phyloP scores from a whole-genome alignment of 306 rosid genomes.

The Purshia tridentata region DNA sequence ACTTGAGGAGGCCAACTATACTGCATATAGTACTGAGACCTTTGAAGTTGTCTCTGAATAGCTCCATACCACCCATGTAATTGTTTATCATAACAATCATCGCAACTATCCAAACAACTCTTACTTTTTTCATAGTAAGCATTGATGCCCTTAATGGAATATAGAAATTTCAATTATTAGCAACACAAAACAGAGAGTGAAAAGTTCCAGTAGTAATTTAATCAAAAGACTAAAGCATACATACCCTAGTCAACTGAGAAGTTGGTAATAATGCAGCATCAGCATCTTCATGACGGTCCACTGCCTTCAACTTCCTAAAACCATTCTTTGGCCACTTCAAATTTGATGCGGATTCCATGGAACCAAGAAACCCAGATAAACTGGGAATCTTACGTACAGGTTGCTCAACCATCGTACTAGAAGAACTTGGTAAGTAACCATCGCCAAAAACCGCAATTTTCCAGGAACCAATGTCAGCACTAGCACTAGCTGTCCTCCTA shows the following conservation, averaged over 20 bases:
- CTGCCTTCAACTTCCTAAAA: constrained; percentile 69
- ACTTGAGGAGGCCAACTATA: constrained; percentile 70
- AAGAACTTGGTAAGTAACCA: constrained; percentile 33
- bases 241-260: constrained; percentile 58
- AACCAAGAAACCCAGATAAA: constrained; percentile 71
- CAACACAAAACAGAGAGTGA: not conserved
- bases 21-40: constrained; percentile 87
- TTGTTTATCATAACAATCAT: constrained; percentile 73
- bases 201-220: constrained; percentile 4
- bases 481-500: constrained; percentile 93
- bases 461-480: constrained; percentile 77
- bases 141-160: constrained; percentile 43
- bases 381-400: constrained; percentile 81
- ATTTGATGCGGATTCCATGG: constrained; percentile 64
- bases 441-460: constrained; percentile 69
- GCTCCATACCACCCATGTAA: constrained; percentile 91
- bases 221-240: constrained; percentile 20
- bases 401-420: constrained; percentile 37
- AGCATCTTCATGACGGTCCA: constrained; percentile 46
- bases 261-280: constrained; percentile 44
- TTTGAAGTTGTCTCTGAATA: constrained; percentile 77
- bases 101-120: constrained; percentile 61
- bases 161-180: constrained; percentile 13
- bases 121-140: constrained; percentile 59
- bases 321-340: constrained; percentile 78